Evolutionary conservation across 2,329 filamentous ascomycete species (phyloP), one percentile per base, ranked within the genome.

Genomic region (Chrysoporthe deuterocubensis): DNA sequence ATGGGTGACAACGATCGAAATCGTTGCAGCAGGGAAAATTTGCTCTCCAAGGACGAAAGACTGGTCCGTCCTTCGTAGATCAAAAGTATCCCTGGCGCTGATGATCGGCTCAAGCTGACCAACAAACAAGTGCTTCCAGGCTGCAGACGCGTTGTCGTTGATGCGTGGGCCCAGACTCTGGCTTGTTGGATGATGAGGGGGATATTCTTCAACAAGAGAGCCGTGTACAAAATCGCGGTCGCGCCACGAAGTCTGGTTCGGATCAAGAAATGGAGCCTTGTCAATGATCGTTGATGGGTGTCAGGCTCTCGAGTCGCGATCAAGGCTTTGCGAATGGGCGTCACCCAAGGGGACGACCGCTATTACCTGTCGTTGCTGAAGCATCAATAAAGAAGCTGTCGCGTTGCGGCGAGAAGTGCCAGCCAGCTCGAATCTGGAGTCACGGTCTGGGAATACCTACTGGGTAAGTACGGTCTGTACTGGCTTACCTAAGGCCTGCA

Each of bases 1-100:
- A 66, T 43, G 48, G 46, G 59, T 66, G 48, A 70, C 68, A 68
- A 70, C 68, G 68, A 63, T 57, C 44, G 13, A 57, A 40, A 65
- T 42, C 66, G 68, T 70, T 70, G 68, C 46, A 44, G 63, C 42
- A 50, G 66, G 43, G 37, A 26, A 43, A 21, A 13, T 48, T 52
- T 64, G 32, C 14, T 48, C 48, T 50, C 34, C 11, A 6, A 13
- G 48, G 56, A 52, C 46, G 56, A 62, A 37, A 52, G 56, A 60
- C 26, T 34, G 26, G 34, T n/a, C 34, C 5, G 65, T 67, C 61
- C 57, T 52, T 42, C 13, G 52, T 52, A 48, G 64, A 60, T 44
- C 37, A 48, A 21, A 34, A n/a, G n/a, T 18, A 32, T 5, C 13
- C 44, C n/a, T 42, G 13, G 37, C 4, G 40, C 66, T 65, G n/a